These are phyloP conservation scores for Rhododendron simsii DNA, from an alignment of 148 eudicot genomes.

Conservation along the genomic window DNA sequence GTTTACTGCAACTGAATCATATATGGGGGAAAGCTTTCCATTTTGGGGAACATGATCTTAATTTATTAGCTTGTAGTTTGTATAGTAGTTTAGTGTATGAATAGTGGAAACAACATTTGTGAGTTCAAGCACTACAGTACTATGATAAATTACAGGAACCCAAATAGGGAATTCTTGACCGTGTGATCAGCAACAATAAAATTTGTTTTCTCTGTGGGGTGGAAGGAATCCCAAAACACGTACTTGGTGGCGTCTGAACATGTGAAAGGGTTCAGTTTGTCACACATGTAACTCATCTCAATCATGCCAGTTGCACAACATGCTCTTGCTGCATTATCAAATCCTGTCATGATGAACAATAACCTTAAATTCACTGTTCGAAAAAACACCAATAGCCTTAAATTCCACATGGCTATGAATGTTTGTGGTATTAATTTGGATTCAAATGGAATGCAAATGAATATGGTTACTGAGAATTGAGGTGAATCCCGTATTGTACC, in stretches of 20 bases:
- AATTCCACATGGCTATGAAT: neutral
- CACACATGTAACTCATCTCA: slow-evolving; percentile 39
- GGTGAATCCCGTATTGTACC: neutral
- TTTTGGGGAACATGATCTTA: neutral
- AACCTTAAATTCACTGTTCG: neutral
- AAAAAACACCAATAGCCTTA: neutral
- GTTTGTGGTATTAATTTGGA: neutral
- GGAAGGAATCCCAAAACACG: slow-evolving; percentile 50
- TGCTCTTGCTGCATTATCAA: slow-evolving; percentile 26
- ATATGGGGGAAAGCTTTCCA: neutral
- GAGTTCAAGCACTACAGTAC: neutral
- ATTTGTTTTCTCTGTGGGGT: slow-evolving; percentile 44
- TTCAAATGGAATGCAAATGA: neutral
- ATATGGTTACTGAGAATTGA: neutral
- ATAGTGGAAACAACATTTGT: neutral
- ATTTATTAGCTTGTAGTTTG: neutral
- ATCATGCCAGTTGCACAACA: slow-evolving; percentile 42
- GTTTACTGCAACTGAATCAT: neutral
- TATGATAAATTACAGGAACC: slow-evolving; percentile 15
- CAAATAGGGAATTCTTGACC: slow-evolving; percentile 20
- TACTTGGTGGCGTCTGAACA: slow-evolving; percentile 30
- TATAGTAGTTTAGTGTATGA: neutral
- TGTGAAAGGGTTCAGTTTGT: slow-evolving; percentile 25
- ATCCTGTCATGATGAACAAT: slow-evolving; percentile 24
- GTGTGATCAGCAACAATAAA: slow-evolving; percentile 27